These are phyloP conservation scores for Cladosporium austrohemisphaericum DNA, from an alignment of 2,329 filamentous ascomycete species.

Conservation along the genomic window DNA sequence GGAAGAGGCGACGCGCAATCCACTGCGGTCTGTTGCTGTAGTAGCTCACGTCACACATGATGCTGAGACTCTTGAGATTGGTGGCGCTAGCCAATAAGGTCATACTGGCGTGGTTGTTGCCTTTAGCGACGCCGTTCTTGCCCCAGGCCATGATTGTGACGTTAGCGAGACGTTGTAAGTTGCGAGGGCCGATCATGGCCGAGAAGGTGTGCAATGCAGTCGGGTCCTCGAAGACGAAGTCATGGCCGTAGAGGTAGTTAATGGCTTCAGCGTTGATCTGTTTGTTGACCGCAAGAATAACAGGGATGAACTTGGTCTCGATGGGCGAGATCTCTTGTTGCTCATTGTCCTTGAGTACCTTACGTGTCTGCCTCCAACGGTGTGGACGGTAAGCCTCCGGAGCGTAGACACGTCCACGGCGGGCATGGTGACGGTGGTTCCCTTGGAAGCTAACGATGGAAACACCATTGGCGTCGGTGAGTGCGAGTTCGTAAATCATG, in stretches of 20 bases:
- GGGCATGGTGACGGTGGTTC: neutral
- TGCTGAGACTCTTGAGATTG: constrained; percentile 23
- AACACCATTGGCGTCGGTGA: constrained; percentile 9
- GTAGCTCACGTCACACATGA: constrained; percentile 23
- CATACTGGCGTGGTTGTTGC: constrained; percentile 24
- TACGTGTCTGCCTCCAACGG: too few relatives aligned
- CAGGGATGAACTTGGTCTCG: constrained; percentile 19
- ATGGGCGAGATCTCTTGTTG: neutral
- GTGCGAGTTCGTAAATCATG: constrained; percentile 15
- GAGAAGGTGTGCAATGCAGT: constrained; percentile 26
- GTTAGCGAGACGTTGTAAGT: constrained; percentile 22
- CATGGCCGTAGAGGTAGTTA: constrained; percentile 27
- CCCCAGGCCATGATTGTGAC: constrained; percentile 25
- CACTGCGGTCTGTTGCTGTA: constrained; percentile 5
- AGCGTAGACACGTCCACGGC: neutral
- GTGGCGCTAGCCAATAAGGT: constrained; percentile 26
- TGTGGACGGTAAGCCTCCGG: neutral
- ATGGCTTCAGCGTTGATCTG: constrained; percentile 28
- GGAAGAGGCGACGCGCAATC: constrained; percentile 24
- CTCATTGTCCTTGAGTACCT: neutral
- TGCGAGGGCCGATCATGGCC: constrained; percentile 24
- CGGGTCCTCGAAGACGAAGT: constrained; percentile 24
- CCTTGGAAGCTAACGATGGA: neutral
- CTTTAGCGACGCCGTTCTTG: constrained; percentile 14
- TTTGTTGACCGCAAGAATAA: constrained; percentile 26